phyloP scores from a whole-genome alignment of 495 filamentous ascomycete genomes.

The Penicillium angulare region DNA sequence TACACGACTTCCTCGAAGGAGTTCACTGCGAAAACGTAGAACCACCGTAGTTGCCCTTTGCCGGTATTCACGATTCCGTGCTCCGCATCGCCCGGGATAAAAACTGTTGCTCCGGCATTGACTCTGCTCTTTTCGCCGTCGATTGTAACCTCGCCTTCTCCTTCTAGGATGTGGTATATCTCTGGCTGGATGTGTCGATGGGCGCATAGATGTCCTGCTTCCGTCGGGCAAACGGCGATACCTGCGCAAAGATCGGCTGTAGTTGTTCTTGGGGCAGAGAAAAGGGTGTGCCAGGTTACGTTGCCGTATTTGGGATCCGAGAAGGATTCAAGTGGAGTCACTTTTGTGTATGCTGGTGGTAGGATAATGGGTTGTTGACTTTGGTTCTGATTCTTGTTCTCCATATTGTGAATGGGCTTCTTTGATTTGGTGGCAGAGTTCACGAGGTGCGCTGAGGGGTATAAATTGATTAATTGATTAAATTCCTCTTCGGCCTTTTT shows the following conservation, averaged over 20 bases:
- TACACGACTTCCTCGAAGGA: conserved; percentile 36
- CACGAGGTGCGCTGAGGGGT: too few relatives aligned
- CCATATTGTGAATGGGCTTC: too few relatives aligned
- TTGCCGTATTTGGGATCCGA: conserved; percentile 10
- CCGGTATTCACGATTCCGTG: conserved; percentile 34
- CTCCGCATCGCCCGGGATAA: conserved; percentile 35
- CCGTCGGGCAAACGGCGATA: conserved; percentile 27
- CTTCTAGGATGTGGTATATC: conserved; percentile 38
- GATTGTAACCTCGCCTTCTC: conserved; percentile 26
- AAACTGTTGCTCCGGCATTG: conserved; percentile 25
- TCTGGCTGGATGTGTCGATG: conserved; percentile 38
- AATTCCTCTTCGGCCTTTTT: too few relatives aligned
- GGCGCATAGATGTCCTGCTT: conserved; percentile 25
- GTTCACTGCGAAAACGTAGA: conserved; percentile 37
- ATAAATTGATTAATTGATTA: too few relatives aligned
- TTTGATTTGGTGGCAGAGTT: too few relatives aligned
- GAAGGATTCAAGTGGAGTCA: conserved; percentile 27
- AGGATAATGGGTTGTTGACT: too few relatives aligned
- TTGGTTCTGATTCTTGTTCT: too few relatives aligned
- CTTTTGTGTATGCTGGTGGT: too few relatives aligned
- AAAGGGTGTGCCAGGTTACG: conserved; percentile 36
- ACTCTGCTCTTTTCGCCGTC: conserved; percentile 23
- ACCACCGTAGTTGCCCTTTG: conserved; percentile 23
- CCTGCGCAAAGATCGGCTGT: conserved; percentile 30
- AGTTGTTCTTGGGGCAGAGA: conserved; percentile 27